phyloP scores from a whole-genome alignment of 176 grass and related monocot species.

The Hordeum marinum region DNA sequence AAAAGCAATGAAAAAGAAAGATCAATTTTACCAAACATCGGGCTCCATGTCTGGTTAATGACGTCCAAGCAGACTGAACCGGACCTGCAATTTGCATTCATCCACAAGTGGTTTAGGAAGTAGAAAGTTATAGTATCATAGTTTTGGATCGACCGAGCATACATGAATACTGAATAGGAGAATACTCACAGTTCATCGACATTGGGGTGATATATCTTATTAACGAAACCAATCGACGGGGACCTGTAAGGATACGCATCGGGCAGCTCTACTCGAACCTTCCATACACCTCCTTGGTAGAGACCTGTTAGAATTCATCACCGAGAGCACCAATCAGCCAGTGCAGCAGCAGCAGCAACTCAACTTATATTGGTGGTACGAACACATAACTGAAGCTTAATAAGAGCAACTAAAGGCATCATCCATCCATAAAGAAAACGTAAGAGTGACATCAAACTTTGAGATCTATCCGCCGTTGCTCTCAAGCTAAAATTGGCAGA shows the following conservation, averaged over 20 bases:
- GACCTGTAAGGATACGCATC: conserved; percentile 94
- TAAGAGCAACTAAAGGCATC: background rate
- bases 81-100: conserved; percentile 48
- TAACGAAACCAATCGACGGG: conserved; percentile 79
- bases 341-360: background rate
- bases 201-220: conserved; percentile 96
- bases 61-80: conserved; percentile 96
- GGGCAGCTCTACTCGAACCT: conserved; percentile 76
- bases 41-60: conserved; percentile 98
- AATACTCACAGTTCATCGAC: conserved; percentile 88
- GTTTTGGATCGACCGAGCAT: background rate
- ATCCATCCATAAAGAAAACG: background rate
- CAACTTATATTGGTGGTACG: background rate
- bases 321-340: background rate
- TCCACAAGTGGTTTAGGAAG: background rate
- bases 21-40: conserved; percentile 77
- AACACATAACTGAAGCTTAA: background rate
- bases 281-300: conserved; percentile 95
- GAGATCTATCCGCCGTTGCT: background rate
- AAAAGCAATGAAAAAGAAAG: background rate
- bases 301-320: conserved; percentile 48
- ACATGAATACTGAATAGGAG: background rate
- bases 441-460: background rate
- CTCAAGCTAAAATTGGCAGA: background rate
- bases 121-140: background rate